Evolutionary conservation across 2,329 filamentous ascomycete genomes (phyloP), one percentile per base, ranked within the genome.

Genomic region (Claviceps pazoutovae): DNA sequence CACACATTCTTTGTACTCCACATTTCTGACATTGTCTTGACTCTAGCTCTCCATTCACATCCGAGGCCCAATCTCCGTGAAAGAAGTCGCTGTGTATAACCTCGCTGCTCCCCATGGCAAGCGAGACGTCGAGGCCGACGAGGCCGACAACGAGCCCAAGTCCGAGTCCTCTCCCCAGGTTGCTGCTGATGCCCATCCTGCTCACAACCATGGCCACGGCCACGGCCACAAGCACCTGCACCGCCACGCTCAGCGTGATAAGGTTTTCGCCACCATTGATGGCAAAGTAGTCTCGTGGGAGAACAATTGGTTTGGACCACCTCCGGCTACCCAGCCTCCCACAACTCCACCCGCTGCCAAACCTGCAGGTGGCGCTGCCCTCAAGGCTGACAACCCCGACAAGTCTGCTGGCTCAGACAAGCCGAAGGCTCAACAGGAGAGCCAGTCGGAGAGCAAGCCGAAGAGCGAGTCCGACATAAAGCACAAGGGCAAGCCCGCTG

Each of bases 71-170:
- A 64, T 86, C 58, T 68, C 76, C 41, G 63, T 90, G 36, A 80
- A 79, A 61, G 75, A 86, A 57, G 73, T 88, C 51, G 86, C 84
- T 11, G 80, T 82, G 51, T 90, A 88, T 66, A 74, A 72, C 46
- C 74, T 79, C n/a, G 69, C 69, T 26, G 56, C 62, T 21, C 57
- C 62, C 23, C 61, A 56, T 38, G 57, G 60, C 47, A 61, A 64
- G 59, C 64, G 64, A 6, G 39, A 50, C 17, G 41, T n/a, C 5
- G 39, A 44, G 48, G 57, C 58, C 19, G 54, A 30, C 26, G 26
- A 60, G 11, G 23, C 21, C 7, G 43, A 30, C 26, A 30, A 30
- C 8, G 26, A 37, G 21, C 9, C 16, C 11, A 36, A 50, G 23
- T 38, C 8, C 13, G 42, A 42, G 26, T 16, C 23, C 17, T 21